Conservation (phyloP, 257 asterid species). For the Przewalskia tangutica region DNA sequence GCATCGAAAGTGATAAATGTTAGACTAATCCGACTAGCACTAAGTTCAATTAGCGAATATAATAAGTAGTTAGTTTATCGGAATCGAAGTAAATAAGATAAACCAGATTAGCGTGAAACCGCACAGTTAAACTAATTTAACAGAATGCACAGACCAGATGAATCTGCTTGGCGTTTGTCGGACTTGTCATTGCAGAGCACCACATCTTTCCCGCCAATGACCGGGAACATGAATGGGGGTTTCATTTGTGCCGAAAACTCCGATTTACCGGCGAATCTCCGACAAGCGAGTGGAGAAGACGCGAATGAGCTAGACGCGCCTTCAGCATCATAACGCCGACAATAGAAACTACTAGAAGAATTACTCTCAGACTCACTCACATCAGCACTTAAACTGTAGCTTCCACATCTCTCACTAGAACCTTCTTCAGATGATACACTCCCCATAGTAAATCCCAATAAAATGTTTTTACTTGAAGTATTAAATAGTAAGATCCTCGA, state of each 20-base stretch:
- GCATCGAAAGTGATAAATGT: no score
- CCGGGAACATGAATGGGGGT: slow-evolving; percentile 59
- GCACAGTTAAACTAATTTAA: neutral
- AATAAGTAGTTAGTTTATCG: no score
- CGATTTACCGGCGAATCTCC: slow-evolving; percentile 1
- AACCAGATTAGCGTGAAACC: neutral
- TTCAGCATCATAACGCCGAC: slow-evolving; percentile 37
- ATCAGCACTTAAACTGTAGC: slow-evolving; percentile 90
- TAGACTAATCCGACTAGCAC: no score
- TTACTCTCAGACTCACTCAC: slow-evolving; percentile 91
- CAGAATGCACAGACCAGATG: slow-evolving; percentile 49
- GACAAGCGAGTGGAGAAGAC: slow-evolving; percentile 41
- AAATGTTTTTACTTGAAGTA: neutral
- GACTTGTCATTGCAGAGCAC: slow-evolving; percentile 54
- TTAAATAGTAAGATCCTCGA: neutral
- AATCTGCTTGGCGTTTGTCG: slow-evolving; percentile 40
- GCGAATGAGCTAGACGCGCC: slow-evolving; percentile 56
- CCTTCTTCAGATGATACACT: slow-evolving; percentile 77
- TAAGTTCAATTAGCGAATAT: no score
- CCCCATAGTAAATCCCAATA: slow-evolving; percentile 29
- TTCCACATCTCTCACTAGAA: slow-evolving; percentile 65
- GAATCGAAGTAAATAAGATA: no score
- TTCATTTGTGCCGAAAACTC: slow-evolving; percentile 34
- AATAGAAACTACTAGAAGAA: slow-evolving; percentile 32
- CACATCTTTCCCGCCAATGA: slow-evolving; percentile 59